Conservation (phyloP, 2,329 filamentous ascomycete genomes). For the Colletotrichum phormii region DNA sequence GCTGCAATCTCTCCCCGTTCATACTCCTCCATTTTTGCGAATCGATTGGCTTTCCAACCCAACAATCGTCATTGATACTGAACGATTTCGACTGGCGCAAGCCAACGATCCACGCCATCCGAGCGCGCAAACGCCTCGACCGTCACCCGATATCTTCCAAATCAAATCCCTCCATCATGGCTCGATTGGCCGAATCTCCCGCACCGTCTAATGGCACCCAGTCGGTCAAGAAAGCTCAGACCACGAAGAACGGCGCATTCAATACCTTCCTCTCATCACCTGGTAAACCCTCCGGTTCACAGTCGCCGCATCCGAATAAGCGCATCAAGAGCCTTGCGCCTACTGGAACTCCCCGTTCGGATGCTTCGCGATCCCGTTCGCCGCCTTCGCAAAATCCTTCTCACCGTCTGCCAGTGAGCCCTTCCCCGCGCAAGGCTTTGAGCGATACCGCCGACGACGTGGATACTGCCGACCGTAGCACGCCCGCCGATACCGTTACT, state of each 20-base stretch:
- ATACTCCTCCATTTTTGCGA: too few relatives aligned
- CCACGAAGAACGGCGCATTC: conserved; percentile 21
- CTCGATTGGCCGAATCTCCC: conserved; percentile 7
- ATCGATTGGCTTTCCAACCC: background rate
- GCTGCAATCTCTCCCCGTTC: background rate
- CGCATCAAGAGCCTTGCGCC: conserved; percentile 15
- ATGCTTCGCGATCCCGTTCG: conserved; percentile 20
- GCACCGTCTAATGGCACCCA: conserved; percentile 14
- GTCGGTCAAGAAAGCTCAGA: conserved; percentile 10
- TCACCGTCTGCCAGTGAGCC: background rate
- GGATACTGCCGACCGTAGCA: background rate
- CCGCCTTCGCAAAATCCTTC: conserved; percentile 7
- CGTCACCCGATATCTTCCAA: background rate
- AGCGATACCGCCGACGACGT: conserved; percentile 3
- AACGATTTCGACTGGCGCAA: conserved; percentile 15
- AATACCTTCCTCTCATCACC: conserved; percentile 24
- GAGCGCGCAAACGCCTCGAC: conserved; percentile 6
- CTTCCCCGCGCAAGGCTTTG: conserved; percentile 4
- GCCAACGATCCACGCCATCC: conserved; percentile 5
- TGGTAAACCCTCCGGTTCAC: conserved; percentile 20
- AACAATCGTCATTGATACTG: background rate
- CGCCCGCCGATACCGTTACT: background rate
- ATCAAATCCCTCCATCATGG: conserved; percentile 3
- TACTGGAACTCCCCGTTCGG: conserved; percentile 1
- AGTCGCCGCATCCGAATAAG: conserved; percentile 25